Percentiles rank a stretch among this genome's conserved stretches.
These are phyloP conservation scores for Candida corydali DNA, from an alignment of 805 yeast species.

Conservation along the genomic window DNA sequence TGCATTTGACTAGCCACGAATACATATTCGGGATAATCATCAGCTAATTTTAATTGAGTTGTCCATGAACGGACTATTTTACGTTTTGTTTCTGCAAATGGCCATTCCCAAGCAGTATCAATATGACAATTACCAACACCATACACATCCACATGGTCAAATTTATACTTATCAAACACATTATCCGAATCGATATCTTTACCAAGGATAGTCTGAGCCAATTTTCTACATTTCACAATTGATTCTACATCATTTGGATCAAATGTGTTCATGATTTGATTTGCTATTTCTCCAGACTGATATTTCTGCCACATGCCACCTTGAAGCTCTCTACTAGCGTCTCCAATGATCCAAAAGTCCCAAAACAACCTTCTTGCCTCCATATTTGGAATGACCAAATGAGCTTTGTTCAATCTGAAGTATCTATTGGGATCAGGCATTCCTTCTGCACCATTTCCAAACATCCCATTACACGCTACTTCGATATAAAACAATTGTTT, in stretches of 20 bases:
- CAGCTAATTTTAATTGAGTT: constrained; percentile 79
- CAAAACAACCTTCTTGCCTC: constrained; percentile 72
- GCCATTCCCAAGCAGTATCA: constrained; percentile 99
- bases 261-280: constrained; percentile 76
- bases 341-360: constrained; percentile 87
- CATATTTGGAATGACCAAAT: constrained; percentile 73
- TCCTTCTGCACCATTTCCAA: constrained; percentile 62
- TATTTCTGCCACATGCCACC: constrained; percentile 77
- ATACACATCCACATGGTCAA: constrained; percentile 52
- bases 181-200: constrained; percentile 54
- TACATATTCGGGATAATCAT: constrained; percentile 85
- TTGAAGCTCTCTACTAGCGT: constrained; percentile 83
- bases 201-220: constrained; percentile 67
- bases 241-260: constrained; percentile 64
- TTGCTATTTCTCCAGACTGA: constrained; percentile 76
- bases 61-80: constrained; percentile 95
- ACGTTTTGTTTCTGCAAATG: constrained; percentile 94
- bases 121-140: constrained; percentile 95
- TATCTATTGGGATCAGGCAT: constrained; percentile 66
- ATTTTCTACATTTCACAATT: constrained; percentile 57
- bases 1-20: constrained; percentile 96
- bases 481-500: constrained; percentile 76
- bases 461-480: constrained; percentile 92
- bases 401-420: constrained; percentile 67
- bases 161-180: constrained; percentile 43